These are phyloP conservation scores for Juncus inflexus DNA, from an alignment of 176 grass and related monocot genomes.

Conservation along the genomic window DNA sequence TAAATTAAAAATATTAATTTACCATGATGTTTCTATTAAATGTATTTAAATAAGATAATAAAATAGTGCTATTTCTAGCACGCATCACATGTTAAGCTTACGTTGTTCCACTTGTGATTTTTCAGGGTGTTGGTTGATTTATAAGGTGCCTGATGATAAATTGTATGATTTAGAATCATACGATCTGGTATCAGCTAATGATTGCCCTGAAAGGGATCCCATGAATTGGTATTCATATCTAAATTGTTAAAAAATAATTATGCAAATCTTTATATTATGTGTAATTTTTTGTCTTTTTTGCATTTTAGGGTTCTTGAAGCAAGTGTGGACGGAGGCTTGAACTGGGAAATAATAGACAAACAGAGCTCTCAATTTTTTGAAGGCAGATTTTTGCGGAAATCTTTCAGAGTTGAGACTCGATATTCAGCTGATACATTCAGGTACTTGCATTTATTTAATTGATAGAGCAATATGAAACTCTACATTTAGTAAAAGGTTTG, in stretches of 20 bases:
- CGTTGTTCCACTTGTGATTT: constrained; percentile 29
- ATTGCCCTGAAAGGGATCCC: constrained; percentile 86
- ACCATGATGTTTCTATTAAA: too few relatives aligned
- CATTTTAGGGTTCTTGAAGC: constrained; percentile 72
- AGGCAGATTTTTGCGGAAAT: constrained; percentile 59
- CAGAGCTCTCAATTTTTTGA: constrained; percentile 57
- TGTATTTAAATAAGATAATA: too few relatives aligned
- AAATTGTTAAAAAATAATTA: constrained; percentile 1
- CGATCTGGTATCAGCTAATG: constrained; percentile 94
- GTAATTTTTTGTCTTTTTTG: background rate
- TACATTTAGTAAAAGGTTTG: background rate
- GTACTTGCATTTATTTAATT: constrained; percentile 36
- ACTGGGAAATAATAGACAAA: constrained; percentile 57
- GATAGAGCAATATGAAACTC: background rate
- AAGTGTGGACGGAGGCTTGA: constrained; percentile 57
- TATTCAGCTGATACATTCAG: constrained; percentile 48
- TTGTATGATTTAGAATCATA: constrained; percentile 67
- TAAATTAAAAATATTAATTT: too few relatives aligned
- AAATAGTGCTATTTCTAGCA: too few relatives aligned
- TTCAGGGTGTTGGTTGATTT: constrained; percentile 89
- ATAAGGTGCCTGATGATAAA: constrained; percentile 48
- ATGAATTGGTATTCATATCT: constrained; percentile 69
- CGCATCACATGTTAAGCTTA: constrained; percentile 10
- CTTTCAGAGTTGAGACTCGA: constrained; percentile 50
- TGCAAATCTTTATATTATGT: background rate